Evolutionary conservation across 1,284 basidiomycete genomes (phyloP).

Genomic region (Neonothopanus nambi): DNA sequence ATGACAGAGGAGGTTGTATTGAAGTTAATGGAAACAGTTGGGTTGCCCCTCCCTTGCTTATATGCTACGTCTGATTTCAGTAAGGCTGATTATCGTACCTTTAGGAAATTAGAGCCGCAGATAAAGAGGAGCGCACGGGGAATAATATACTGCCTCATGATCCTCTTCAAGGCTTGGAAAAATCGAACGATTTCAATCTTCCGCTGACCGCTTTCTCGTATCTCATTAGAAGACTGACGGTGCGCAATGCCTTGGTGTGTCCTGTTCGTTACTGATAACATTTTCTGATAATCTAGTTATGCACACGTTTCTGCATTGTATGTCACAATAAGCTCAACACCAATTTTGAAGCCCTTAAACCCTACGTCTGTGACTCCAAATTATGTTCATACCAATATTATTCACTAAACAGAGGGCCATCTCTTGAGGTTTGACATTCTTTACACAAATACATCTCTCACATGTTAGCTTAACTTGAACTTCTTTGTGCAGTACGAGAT

Average conservation of each 20-base stretch:
- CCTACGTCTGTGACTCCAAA: conserved; percentile 61
- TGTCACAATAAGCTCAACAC: conserved; percentile 57
- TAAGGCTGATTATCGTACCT: background rate
- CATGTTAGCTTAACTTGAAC: background rate
- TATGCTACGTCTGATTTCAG: conserved; percentile 11
- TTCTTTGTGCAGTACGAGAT: conserved; percentile 56
- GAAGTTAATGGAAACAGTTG: conserved; percentile 33
- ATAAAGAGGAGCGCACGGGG: conserved; percentile 42
- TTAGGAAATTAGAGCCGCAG: conserved; percentile 41
- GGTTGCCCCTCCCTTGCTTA: no score
- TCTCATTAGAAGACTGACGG: conserved; percentile 57
- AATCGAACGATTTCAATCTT: conserved; percentile 46
- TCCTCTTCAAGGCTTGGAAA: conserved; percentile 38
- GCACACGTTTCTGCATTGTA: conserved; percentile 60
- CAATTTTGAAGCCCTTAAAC: conserved; percentile 60
- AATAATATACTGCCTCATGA: conserved; percentile 53
- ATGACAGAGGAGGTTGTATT: conserved; percentile 38
- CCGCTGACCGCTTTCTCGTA: conserved; percentile 60
- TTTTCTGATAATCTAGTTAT: conserved; percentile 41
- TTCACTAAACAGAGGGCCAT: conserved; percentile 57
- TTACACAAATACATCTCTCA: background rate
- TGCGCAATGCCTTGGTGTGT: conserved; percentile 26
- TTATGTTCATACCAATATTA: conserved; percentile 69
- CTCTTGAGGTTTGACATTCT: conserved; percentile 49
- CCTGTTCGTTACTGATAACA: background rate